A percentile compares a stretch with the other conserved stretches of the same genome.
Evolutionary conservation across 768 basidiomycete species (phyloP).

Genomic region (Erythrobasidium yunnanense): DNA sequence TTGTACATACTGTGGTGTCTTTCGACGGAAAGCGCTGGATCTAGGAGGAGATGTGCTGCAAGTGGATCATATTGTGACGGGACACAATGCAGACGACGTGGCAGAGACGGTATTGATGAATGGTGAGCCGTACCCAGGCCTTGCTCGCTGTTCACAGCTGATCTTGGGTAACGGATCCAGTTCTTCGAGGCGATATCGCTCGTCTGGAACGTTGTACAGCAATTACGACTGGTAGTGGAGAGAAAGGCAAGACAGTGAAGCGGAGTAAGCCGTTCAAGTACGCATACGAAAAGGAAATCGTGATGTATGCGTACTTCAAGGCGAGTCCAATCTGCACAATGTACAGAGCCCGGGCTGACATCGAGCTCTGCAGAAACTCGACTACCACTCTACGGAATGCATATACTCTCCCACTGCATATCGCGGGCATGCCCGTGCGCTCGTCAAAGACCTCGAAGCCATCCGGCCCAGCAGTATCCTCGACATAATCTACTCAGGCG

Average conservation of each 20-base stretch:
- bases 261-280: slow-evolving; percentile 99
- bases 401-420: slow-evolving; percentile 99
- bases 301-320: slow-evolving; percentile 61
- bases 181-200: slow-evolving; percentile 95
- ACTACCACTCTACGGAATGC: slow-evolving; percentile 98
- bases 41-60: slow-evolving; percentile 75
- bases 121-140: slow-evolving; percentile 46
- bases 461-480: slow-evolving; percentile 90
- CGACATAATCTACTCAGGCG: slow-evolving; percentile 53
- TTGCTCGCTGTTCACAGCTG: too few relatives aligned
- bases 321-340: background rate
- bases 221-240: slow-evolving; percentile 73
- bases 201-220: slow-evolving; percentile 83
- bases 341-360: background rate
- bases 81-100: slow-evolving; percentile 98
- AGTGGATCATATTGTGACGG: slow-evolving; percentile 96
- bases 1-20: slow-evolving; percentile 98
- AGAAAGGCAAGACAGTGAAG: slow-evolving; percentile 56
- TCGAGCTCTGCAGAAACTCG: slow-evolving; percentile 57
- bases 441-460: slow-evolving; percentile 89
- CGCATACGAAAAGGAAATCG: slow-evolving; percentile 98
- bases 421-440: slow-evolving; percentile 84
- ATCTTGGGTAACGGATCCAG: slow-evolving; percentile 45
- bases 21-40: slow-evolving; percentile 89
- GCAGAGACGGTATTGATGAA: slow-evolving; percentile 99